Conservation (phyloP, 2,329 filamentous ascomycete genomes). For the Trichoderma polysporum region DNA sequence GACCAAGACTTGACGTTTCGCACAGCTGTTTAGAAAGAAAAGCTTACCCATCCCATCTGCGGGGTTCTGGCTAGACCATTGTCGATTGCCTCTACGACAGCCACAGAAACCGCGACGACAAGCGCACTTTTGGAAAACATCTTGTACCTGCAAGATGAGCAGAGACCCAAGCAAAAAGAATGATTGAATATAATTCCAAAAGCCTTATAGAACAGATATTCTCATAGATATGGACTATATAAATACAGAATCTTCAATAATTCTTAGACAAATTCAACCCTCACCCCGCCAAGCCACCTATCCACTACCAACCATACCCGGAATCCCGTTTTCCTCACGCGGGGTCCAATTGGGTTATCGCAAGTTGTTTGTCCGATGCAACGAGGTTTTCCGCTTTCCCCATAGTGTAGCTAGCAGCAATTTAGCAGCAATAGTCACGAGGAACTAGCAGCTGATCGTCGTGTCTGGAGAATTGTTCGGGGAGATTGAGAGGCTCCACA, state of each 20-base stretch:
- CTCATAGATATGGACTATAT: neutral
- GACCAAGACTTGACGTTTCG: too few species aligned
- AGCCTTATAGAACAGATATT: neutral
- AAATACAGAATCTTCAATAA: constrained; percentile 9
- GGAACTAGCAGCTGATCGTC: neutral
- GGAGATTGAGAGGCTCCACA: neutral
- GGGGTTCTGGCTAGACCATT: constrained; percentile 20
- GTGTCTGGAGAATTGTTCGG: constrained; percentile 18
- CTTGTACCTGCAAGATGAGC: neutral
- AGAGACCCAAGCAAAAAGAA: neutral
- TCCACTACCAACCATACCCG: neutral
- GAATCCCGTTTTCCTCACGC: constrained; percentile 8
- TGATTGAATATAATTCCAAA: neutral
- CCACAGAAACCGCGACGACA: constrained; percentile 2
- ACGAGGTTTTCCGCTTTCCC: constrained; percentile 4
- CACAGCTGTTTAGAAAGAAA: neutral
- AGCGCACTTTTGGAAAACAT: constrained; percentile 16
- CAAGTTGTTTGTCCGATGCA: neutral
- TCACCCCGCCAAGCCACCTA: constrained; percentile 5
- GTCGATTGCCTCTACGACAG: constrained; percentile 16
- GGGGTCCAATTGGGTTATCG: neutral
- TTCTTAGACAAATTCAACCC: neutral
- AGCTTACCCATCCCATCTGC: constrained; percentile 22
- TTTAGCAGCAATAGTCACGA: neutral
- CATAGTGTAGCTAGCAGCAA: neutral